phyloP scores from a whole-genome alignment of 352 stramenopile genomes.

The Phytophthora pinifolia region DNA sequence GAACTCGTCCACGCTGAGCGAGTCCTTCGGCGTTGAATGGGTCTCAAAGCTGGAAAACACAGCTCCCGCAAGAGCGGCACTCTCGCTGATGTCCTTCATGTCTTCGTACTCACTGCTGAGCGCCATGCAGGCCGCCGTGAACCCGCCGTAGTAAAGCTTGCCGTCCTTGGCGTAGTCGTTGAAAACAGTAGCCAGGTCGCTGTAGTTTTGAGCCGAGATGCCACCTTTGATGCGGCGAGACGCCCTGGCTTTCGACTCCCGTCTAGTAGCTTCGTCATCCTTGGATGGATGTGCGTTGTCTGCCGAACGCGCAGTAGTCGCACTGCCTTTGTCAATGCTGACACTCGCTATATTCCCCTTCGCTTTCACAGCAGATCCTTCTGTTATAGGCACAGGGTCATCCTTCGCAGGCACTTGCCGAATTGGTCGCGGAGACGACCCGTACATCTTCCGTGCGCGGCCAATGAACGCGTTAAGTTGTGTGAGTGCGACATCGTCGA shows the following conservation, averaged over 20 bases:
- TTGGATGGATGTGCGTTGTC: not conserved
- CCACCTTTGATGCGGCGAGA: conserved; percentile 41
- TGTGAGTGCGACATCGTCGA: conserved; percentile 79
- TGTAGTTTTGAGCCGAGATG: conserved; percentile 58
- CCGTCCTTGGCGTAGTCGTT: conserved; percentile 47
- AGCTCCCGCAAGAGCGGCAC: conserved; percentile 58
- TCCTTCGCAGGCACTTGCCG: conserved; percentile 8
- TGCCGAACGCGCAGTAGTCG: not conserved
- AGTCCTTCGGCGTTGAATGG: conserved; percentile 56
- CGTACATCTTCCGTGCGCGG: conserved; percentile 58
- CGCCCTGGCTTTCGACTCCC: conserved; percentile 21
- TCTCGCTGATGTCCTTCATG: conserved; percentile 60
- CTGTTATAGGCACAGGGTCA: not conserved
- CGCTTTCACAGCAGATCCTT: conserved; percentile 1
- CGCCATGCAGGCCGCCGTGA: conserved; percentile 57
- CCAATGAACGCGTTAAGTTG: conserved; percentile 84
- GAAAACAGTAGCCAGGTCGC: conserved; percentile 51
- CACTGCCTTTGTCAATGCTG: conserved; percentile 1
- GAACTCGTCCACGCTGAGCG: conserved; percentile 78
- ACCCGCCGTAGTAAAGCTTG: conserved; percentile 68
- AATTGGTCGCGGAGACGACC: conserved; percentile 19
- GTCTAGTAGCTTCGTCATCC: conserved; percentile 14
- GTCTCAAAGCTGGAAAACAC: conserved; percentile 80
- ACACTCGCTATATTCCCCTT: no score
- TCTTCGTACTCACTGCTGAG: conserved; percentile 64